Evolutionary conservation across 2,329 filamentous ascomycete genomes (phyloP), one percentile per base, ranked within the genome.

Genomic region (Trichoderma sp.): DNA sequence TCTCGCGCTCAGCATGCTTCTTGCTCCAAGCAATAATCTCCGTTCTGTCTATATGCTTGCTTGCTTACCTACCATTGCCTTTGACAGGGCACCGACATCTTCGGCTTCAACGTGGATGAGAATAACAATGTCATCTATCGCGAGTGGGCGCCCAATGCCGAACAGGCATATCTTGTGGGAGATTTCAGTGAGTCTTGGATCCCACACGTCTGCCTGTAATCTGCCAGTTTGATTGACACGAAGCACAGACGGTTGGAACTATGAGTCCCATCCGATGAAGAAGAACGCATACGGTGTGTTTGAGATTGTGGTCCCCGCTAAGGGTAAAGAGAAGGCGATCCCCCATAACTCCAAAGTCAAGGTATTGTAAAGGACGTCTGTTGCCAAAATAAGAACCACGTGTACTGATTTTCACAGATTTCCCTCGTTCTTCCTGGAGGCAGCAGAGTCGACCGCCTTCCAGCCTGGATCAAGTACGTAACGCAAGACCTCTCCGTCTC

Each of bases 401-500:
- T 14, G 17, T 55, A n/a, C 60, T 63, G 10, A 63, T 39, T 19
- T 12, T 44, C 68, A 39, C 12, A 96, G 92, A 91, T 97, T 68
- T 91, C 93, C 9, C 85, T 99, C 77, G 87, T 91, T 57, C 85
- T 92, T 10, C 92, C 91, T 14, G 88, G 82, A 44, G 91, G 93
- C 66, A 90, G 95, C 74, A 86, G 89, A 70, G 87, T 94, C 71
- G 94, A 98, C 79, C 88, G 94, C 70, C 81, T 99, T 60, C 95
- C 95, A 28, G 92, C 93, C 30, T 99, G 95, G 95, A 98, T 98
- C 81, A 97, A 90, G 75, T 92, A 96, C 73, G 95, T 97, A 60
- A 97, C 94, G 0, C 95, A 99, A 78, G 93, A 99, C 70, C 83
- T 98, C 52, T 85, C 81, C 12, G 88, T 98, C 26, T 98, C 94